These are phyloP conservation scores for Triadica sebifera DNA, from an alignment of 345 rosid genomes.

Conservation along the genomic window DNA sequence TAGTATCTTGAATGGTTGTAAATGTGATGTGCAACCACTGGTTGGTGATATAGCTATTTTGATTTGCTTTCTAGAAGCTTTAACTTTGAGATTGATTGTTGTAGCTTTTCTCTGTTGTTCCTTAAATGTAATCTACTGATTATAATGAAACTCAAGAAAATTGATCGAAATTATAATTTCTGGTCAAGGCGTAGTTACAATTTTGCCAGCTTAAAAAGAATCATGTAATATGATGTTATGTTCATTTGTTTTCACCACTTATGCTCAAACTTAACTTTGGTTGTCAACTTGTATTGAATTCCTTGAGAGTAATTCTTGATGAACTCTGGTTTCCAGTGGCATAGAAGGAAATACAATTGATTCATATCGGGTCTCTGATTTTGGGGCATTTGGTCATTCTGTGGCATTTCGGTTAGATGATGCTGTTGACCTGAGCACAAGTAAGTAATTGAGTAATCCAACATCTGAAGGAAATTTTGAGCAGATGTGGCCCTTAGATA, in stretches of 20 bases:
- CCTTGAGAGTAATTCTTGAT: conserved; percentile 15
- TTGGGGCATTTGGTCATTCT: conserved; percentile 34
- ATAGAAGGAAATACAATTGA: conserved; percentile 26
- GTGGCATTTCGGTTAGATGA: conserved; percentile 31
- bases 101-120: not conserved
- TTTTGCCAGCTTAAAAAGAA: not conserved
- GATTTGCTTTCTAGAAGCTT: not conserved
- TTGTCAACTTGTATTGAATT: not conserved
- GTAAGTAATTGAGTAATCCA: conserved; percentile 14
- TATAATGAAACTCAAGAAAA: not conserved
- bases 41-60: not conserved
- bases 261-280: not conserved
- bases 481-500: not conserved
- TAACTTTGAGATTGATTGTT: not conserved
- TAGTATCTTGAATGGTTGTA: not conserved
- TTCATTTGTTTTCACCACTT: not conserved
- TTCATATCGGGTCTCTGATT: conserved; percentile 25
- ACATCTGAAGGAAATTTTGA: too few species aligned
- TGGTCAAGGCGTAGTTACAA: not conserved
- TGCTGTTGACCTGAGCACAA: conserved; percentile 34
- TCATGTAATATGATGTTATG: not conserved
- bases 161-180: not conserved
- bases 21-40: not conserved
- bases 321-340: conserved; percentile 28
- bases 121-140: not conserved